Base-by-base conservation (phyloP, 108 stramenopile genomes). In the Cyclotella cryptica region DNA sequence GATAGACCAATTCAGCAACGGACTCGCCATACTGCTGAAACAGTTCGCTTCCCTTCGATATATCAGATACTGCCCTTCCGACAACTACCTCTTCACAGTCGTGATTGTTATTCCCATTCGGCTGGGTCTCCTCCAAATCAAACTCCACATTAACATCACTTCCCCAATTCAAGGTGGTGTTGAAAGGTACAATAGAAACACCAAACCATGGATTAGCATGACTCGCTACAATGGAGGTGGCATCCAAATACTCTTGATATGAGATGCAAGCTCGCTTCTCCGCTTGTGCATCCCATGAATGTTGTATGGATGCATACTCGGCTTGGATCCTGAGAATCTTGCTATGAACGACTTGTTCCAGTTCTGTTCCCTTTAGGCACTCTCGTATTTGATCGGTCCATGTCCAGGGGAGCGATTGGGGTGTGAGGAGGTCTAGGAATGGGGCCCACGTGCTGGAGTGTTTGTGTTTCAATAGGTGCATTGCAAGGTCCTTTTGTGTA, bases 181-280 rank as follows among this genome's bases (percentile, higher is more conserved):
- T 77, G 29, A 77, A 77, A 1, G 68, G 76, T n/a, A 77, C 67
- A 39, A 69, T 69, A 13, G 35, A 58, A 3, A 69, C 67, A 40
- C 68, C 76, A 49, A 77, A 77, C 66, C 66, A 77, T 39, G 75
- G 75, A 58, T 77, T 77, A 19, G 75, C 67, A 51, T 77, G 75
- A 52, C 75, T 77, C 21, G 35, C 19, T 3, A 77, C 46, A 44
- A 77, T 43, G n/a, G 60, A 51, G 1, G 46, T 53, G 30, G 76
- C 67, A 47, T 69, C 41, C 54, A 77, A 42, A 69, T 77, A 77
- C 35, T 77, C 76, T 62, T 62, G 66, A 75, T 62, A 66, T 17
- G 60, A 47, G 30, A 77, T 62, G 35, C 44, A 51, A 7, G 22
- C 45, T 30, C 46, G 6, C 10, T 49, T 19, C 12, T 47, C 27